Evolutionary conservation across 371 early-diverging fungal genomes (phyloP), one percentile per base, ranked within the genome.

Genomic region (Mortierella sp.): DNA sequence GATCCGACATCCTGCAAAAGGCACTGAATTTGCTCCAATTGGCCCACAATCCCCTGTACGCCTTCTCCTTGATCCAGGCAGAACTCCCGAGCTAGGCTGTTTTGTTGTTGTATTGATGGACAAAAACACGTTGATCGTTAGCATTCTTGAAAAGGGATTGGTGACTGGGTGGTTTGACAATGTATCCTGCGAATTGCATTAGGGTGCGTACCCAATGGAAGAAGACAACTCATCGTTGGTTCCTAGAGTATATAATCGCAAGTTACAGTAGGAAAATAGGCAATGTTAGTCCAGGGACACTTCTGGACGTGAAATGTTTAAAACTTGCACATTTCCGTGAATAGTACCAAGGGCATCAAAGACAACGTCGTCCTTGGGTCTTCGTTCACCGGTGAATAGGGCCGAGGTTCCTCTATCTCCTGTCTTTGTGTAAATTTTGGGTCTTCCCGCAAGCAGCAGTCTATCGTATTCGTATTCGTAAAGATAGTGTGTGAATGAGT

Each of bases 391-490:
- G 14, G 95, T 96, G 79, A 91, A 98, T 47, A 98, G 88, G 5
- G 96, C 85, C 0, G 97, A 96, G 0, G 95, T 95, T 45, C 96
- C 98, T 87, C 96, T 96, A 87, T 98, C 98, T 14, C 98, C 98
- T 0, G 97, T 98, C 66, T 94, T 92, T 37, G 98, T 98, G 86
- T 98, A 98, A 64, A 98, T 94, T 79, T 82, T 82, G 19, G 83
- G 83, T 75, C 78, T 77, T 45, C 66, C 78, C 9, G 83, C 83
- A 0, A 66, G 34, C 52, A 67, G 45, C 6, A 64, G 55, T 67
- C 81, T 80, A 64, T 14, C 22, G 11, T 37, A 39, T n/a, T 40
- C n/a, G 26, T 29, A n/a, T 10, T n/a, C 6, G 50, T 9, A 50
- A 50, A 50, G 3, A 50, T 50, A 9, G 6, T 50, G n/a, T 3